Evolutionary conservation across 805 yeast species (phyloP), one percentile per base, ranked within the genome.

Genomic region (Starmerella vitae): DNA sequence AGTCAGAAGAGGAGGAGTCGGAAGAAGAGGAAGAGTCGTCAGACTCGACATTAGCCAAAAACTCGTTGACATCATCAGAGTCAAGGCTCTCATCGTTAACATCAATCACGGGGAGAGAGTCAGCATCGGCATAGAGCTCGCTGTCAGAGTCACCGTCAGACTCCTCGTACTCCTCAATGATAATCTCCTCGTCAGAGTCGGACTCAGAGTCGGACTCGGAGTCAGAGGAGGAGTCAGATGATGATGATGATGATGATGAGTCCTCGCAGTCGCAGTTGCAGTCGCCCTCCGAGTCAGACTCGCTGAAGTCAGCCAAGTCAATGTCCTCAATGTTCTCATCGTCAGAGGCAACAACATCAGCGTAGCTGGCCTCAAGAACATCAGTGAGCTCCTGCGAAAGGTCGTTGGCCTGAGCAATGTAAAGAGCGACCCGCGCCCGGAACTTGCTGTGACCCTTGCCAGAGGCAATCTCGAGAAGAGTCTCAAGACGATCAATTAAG

Each of bases 371-470:
- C 44, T 48, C 50, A 30, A 51, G 49, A 28, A 46, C 45, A 47
- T 48, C 52, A 20, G 48, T 43, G 30, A 52, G 46, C 37, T 42
- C 41, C 39, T 39, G 42, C 22, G 48, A 38, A 20, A 44, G 38
- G 28, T 47, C 54, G 44, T 40, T 39, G 38, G 46, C 45, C 38
- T 41, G 45, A 28, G 49, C 51, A 33, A 50, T 46, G 49, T 50
- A 50, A 38, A 39, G 49, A n/a, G 52, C 53, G 12, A 52, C 43
- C n/a, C 49, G 51, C 44, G 48, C 44, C 32, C 56, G 52, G 50
- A 52, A 48, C 29, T 44, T 40, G 39, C 44, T 43, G 49, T 46
- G 43, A 27, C 45, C 45, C 31, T 44, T 45, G 33, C 53, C 54
- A 13, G 33, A 24, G 13, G 53, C 53, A 21, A 45, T 35, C 39